Percentiles rank a stretch among this genome's conserved stretches.
These are phyloP conservation scores for Phytophthora vignae DNA, from an alignment of 352 stramenopile genomes.

Conservation along the genomic window DNA sequence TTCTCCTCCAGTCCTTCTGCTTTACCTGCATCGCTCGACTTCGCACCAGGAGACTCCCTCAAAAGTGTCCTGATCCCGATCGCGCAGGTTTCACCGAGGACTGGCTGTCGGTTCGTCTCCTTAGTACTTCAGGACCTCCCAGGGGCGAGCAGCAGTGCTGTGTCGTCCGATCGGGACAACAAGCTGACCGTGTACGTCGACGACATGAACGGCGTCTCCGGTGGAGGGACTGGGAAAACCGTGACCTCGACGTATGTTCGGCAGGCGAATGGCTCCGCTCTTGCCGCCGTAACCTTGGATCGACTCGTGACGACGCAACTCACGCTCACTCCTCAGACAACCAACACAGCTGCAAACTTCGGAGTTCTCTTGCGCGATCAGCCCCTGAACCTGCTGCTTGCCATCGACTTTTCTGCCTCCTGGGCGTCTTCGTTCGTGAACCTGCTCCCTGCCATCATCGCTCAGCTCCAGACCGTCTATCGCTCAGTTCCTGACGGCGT, in stretches of 20 bases:
- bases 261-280: constrained; percentile 16
- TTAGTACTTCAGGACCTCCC: constrained; percentile 42
- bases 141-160: constrained; percentile 17
- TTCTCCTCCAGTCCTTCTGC: constrained; percentile 33
- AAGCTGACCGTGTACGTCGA: constrained; percentile 57
- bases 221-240: constrained; percentile 13
- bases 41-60: constrained; percentile 30
- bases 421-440: constrained; percentile 28
- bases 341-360: constrained; percentile 6
- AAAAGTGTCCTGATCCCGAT: constrained; percentile 38
- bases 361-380: constrained; percentile 37
- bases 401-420: constrained; percentile 41
- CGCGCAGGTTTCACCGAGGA: constrained; percentile 34
- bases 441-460: constrained; percentile 48
- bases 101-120: constrained; percentile 47
- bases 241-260: constrained; percentile 36
- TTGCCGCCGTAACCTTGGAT: constrained; percentile 43
- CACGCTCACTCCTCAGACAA: constrained; percentile 35
- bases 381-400: constrained; percentile 59
- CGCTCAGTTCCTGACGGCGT: constrained; percentile 26
- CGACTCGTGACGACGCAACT: constrained; percentile 41
- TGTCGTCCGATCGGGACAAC: constrained; percentile 43
- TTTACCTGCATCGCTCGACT: constrained; percentile 25
- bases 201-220: constrained; percentile 48
- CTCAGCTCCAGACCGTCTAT: constrained; percentile 49